These are phyloP conservation scores for Echinochloa phyllopogon DNA, from an alignment of 176 grass and related monocot species.

Conservation along the genomic window DNA sequence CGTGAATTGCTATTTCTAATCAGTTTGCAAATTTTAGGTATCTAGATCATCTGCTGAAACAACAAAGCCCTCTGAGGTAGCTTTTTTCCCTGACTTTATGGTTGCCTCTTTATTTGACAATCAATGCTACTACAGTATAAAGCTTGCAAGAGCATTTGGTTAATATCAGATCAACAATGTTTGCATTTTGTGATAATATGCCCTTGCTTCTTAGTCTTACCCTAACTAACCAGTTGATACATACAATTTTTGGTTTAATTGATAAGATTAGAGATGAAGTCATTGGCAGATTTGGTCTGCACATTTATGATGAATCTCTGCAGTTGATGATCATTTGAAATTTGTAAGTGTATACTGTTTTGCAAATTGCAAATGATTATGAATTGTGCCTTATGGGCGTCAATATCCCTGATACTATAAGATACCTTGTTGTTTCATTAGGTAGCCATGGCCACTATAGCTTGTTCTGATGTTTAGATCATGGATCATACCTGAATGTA, in stretches of 20 bases:
- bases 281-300: neutral
- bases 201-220: neutral
- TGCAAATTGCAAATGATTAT: conserved; percentile 26
- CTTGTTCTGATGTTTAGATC: conserved; percentile 6
- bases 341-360: conserved; percentile 23
- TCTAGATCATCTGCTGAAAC: conserved; percentile 71
- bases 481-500: neutral
- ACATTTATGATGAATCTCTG: neutral
- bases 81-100: conserved; percentile 28
- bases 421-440: neutral
- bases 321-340: conserved; percentile 8
- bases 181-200: conserved; percentile 5
- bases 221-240: conserved; percentile 15
- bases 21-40: conserved; percentile 52
- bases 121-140: conserved; percentile 10
- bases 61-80: conserved; percentile 67
- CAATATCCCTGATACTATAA: neutral
- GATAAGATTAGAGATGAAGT: conserved; percentile 10
- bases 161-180: neutral
- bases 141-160: conserved; percentile 4
- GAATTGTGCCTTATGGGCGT: neutral
- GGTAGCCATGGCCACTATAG: neutral
- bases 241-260: conserved; percentile 2
- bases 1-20: conserved; percentile 34
- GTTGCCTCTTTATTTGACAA: conserved; percentile 25